Conservation (phyloP, 345 rosid genomes). For the Capsella bursapastoris region DNA sequence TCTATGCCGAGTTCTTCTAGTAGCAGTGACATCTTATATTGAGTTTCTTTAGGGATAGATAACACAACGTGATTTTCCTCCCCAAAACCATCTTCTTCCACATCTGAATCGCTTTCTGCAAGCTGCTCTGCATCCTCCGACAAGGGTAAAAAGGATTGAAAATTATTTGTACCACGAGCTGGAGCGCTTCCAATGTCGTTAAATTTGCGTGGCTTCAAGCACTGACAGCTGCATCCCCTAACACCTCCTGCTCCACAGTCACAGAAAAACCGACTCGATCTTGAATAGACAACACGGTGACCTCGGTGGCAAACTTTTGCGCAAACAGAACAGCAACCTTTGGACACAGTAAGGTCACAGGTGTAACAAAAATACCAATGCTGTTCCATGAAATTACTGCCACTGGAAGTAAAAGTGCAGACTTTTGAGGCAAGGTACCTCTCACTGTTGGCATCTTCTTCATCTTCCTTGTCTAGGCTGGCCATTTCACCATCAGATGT, state of each 20-base stretch:
- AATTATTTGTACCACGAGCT: conserved; percentile 57
- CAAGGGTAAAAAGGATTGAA: conserved; percentile 77
- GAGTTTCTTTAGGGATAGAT: conserved; percentile 75
- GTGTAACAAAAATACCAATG: conserved; percentile 99
- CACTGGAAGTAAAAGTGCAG: conserved; percentile 97
- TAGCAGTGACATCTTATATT: conserved; percentile 62
- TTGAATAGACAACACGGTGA: conserved; percentile 98
- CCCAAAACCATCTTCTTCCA: conserved; percentile 77
- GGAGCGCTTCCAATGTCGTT: conserved; percentile 65
- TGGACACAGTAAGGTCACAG: conserved; percentile 95
- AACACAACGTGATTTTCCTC: conserved; percentile 59
- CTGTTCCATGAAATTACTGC: conserved; percentile 98
- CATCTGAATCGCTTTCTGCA: conserved; percentile 88
- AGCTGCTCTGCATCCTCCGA: conserved; percentile 83
- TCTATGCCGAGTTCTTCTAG: conserved; percentile 87
- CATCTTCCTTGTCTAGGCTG: conserved; percentile 97
- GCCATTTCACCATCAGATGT: conserved; percentile 99
- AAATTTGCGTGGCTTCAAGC: conserved; percentile 94
- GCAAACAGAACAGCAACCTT: conserved; percentile 98
- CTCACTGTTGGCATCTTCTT: conserved; percentile 88
- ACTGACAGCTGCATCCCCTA: conserved; percentile 94
- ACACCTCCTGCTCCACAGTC: conserved; percentile 99
- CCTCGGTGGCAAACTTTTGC: conserved; percentile 99
- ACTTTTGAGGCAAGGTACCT: conserved; percentile 90
- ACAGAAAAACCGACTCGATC: conserved; percentile 94